phyloP scores from a whole-genome alignment of 75 land plant species.

The Cunninghamia lanceolata region DNA sequence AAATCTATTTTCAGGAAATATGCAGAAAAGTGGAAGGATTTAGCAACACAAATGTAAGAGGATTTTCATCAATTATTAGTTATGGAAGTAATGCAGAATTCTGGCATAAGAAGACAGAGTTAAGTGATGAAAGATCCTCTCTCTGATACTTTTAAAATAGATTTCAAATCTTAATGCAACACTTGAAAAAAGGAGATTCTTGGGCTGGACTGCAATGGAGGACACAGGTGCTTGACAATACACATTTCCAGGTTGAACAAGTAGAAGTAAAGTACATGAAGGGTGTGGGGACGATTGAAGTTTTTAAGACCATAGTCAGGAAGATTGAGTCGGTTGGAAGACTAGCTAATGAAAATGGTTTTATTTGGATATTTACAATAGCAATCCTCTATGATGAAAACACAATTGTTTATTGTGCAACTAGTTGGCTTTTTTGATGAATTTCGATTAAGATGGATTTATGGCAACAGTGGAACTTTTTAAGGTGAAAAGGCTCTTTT shows the following conservation, averaged over 20 bases:
- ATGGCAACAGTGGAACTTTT: neutral
- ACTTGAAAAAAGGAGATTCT: neutral
- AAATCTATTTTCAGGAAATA: neutral
- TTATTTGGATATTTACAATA: neutral
- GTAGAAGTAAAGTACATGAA: neutral
- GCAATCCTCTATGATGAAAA: neutral
- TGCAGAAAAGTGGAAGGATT: slow-evolving; percentile 5
- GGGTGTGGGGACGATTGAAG: neutral
- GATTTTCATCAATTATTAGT: neutral
- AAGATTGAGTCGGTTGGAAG: neutral
- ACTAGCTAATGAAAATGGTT: neutral
- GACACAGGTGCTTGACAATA: neutral
- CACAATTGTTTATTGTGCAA: neutral
- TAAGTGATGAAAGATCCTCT: neutral
- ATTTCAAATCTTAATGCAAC: slow-evolving; percentile 4
- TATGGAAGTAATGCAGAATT: neutral
- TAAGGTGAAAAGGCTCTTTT: slow-evolving; percentile 1
- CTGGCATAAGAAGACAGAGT: neutral
- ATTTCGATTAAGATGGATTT: neutral
- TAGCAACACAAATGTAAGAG: neutral
- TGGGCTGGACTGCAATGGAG: slow-evolving; percentile 1
- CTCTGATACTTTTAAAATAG: neutral
- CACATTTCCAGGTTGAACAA: neutral
- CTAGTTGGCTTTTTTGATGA: neutral
- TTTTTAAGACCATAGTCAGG: neutral